Percentiles rank a stretch among this genome's conserved stretches.
These are phyloP conservation scores for Binderoboletus segoi DNA, from an alignment of 1,284 basidiomycete species.

Conservation along the genomic window DNA sequence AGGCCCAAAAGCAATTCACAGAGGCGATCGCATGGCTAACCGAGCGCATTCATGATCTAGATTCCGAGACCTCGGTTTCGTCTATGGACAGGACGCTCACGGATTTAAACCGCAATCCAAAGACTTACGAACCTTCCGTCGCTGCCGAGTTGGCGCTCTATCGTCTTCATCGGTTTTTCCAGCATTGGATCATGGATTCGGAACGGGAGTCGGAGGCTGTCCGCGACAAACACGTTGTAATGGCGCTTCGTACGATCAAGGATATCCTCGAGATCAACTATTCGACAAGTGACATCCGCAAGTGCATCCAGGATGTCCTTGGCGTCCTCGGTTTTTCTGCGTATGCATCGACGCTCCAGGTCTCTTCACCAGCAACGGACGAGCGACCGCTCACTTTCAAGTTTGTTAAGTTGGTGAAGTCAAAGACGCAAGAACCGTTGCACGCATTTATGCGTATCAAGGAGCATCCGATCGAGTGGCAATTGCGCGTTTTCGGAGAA, in stretches of 20 bases:
- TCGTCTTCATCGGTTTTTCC: conserved; percentile 53
- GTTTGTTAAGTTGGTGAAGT: conserved; percentile 55
- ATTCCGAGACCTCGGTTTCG: conserved; percentile 30
- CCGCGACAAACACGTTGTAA: conserved; percentile 48
- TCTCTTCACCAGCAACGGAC: conserved; percentile 19
- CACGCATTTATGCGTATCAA: conserved; percentile 58
- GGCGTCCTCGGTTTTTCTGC: conserved; percentile 48
- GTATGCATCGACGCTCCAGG: conserved; percentile 35
- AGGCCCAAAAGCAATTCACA: conserved; percentile 23
- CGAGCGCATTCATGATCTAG: conserved; percentile 30
- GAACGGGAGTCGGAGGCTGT: conserved; percentile 37
- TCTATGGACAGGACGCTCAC: conserved; percentile 26
- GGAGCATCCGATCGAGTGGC: conserved; percentile 63
- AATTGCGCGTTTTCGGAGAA: conserved; percentile 67
- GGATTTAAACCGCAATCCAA: conserved; percentile 44
- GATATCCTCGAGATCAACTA: conserved; percentile 42
- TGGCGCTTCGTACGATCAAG: conserved; percentile 49
- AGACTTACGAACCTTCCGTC: conserved; percentile 45
- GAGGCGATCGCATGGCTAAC: conserved; percentile 27
- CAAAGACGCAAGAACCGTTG: conserved; percentile 42
- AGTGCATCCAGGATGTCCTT: conserved; percentile 44
- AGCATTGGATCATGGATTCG: conserved; percentile 52
- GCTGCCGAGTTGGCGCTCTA: conserved; percentile 54
- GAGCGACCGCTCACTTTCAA: conserved; percentile 53
- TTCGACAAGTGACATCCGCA: conserved; percentile 41